Percentiles rank a stretch among this genome's conserved stretches.
Conservation (phyloP, 2,329 filamentous ascomycete genomes). For the Ascochyta lentis region DNA sequence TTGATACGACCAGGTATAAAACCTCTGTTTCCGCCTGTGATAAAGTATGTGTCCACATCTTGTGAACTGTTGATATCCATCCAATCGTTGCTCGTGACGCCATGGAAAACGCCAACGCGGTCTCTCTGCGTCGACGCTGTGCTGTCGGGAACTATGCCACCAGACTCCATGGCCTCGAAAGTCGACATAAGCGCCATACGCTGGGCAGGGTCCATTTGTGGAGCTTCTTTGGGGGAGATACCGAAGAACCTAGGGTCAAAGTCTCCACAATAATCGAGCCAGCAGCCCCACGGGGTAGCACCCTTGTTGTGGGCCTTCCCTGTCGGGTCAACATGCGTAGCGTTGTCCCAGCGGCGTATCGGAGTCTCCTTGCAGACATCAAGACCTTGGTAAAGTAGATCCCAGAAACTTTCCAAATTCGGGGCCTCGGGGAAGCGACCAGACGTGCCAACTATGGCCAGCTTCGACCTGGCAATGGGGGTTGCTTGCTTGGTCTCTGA, state of each 20-base stretch:
- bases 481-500: too few species aligned
- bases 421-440: conserved; percentile 42
- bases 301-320: conserved; percentile 2
- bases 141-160: conserved; percentile 34
- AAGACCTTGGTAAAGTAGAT: conserved; percentile 32
- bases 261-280: conserved; percentile 32
- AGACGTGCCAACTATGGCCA: conserved; percentile 44
- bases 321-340: conserved; percentile 9
- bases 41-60: conserved; percentile 61
- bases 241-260: conserved; percentile 42
- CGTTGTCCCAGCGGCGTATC: conserved; percentile 36
- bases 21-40: conserved; percentile 60
- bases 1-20: conserved; percentile 61
- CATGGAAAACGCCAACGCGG: conserved; percentile 46
- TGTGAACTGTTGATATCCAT: conserved; percentile 29
- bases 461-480: too few species aligned
- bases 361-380: conserved; percentile 38
- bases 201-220: conserved; percentile 33
- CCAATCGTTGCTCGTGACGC: conserved; percentile 43
- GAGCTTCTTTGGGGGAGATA: conserved; percentile 39
- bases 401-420: conserved; percentile 39
- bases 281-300: conserved; percentile 28
- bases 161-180: conserved; percentile 38
- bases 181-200: conserved; percentile 29
- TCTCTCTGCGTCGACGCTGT: conserved; percentile 36